Evolutionary conservation across 2,329 filamentous ascomycete species (phyloP), one percentile per base, ranked within the genome.

Genomic region (Chaetothyriales sp.): DNA sequence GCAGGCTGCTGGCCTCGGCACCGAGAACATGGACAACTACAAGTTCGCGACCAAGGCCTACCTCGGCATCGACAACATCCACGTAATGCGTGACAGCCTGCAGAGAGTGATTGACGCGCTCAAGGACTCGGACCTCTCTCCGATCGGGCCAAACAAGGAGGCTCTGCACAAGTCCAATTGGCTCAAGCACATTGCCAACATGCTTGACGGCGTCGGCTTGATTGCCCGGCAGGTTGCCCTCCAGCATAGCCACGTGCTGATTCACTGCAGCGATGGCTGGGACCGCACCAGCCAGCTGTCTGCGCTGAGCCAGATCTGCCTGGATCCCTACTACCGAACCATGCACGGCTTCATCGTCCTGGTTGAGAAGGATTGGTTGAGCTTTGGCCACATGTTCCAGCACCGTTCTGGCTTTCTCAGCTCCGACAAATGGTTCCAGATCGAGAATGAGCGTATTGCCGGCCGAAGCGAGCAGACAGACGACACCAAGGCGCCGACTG

Each of bases 241-340:
- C 52, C 84, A 87, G 57, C 90, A 95, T 63, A 95, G 89, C 1
- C 88, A 98, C 64, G 90, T 94, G 9, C 72, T 98, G 45, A 95
- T 98, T 47, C 92, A 98, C 67, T 98, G 92, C 68, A 96, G 92
- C 1, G 92, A 98, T 67, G 92, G 92, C 3, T 98, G 92, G 92
- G 92, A 98, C 68, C 83, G 92, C 48, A 98, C 92, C 6, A 90
- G 88, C 61, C 92, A 98, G 68, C 76, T 98, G 48, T 93, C 89
- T 61, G 88, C 89, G 3, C 70, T 98, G 51, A 83, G 88, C 51
- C 89, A 98, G 68, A 76, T 98, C 42, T 90, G 95, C 72, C 76
- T 98, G 7, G 92, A 98, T 63, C 92, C 92, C 0, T 95, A 94
- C 66, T 98, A 88, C 65, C 80, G 92, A 48, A 96, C 92, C 0